A percentile compares a stretch with the other conserved stretches of the same genome.
Conservation (phyloP, 2,329 filamentous ascomycete species). For the Fusarium nurragi region DNA sequence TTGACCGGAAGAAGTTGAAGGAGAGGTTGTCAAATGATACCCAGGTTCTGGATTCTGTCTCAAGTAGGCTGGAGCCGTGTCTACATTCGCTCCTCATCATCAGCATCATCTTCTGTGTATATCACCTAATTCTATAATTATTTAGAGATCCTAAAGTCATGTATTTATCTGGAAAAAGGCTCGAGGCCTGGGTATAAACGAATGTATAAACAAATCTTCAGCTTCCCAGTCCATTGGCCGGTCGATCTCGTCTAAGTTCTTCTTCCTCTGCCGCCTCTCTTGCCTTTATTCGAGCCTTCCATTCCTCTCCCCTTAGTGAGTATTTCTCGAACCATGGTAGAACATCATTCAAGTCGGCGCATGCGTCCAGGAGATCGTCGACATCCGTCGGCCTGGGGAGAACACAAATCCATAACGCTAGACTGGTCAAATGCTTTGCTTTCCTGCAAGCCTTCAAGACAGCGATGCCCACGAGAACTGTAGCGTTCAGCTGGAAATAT, state of each 20-base stretch:
- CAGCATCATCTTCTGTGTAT: neutral
- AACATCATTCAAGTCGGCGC: neutral
- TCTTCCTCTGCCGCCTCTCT: neutral
- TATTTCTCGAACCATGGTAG: accelerated
- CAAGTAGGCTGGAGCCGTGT: neutral
- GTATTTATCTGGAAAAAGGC: neutral
- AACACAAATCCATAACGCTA: neutral
- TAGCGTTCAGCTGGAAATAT: neutral
- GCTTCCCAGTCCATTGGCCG: neutral
- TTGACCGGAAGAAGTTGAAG: conserved; percentile 14
- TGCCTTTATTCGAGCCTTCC: neutral
- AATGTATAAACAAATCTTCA: neutral
- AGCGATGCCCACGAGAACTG: neutral
- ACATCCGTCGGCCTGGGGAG: neutral
- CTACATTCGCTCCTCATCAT: accelerated
- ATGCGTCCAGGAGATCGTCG: neutral
- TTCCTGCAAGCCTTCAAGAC: neutral
- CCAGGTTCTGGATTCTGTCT: conserved; percentile 7
- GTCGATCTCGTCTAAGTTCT: neutral
- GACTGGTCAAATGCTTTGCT: neutral
- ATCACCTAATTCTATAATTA: neutral
- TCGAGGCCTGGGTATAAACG: neutral
- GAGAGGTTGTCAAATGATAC: neutral
- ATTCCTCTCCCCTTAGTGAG: neutral
- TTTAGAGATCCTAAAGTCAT: neutral